Conservation (phyloP, 108 stramenopile genomes). For the Mediolabrus comicus region DNA sequence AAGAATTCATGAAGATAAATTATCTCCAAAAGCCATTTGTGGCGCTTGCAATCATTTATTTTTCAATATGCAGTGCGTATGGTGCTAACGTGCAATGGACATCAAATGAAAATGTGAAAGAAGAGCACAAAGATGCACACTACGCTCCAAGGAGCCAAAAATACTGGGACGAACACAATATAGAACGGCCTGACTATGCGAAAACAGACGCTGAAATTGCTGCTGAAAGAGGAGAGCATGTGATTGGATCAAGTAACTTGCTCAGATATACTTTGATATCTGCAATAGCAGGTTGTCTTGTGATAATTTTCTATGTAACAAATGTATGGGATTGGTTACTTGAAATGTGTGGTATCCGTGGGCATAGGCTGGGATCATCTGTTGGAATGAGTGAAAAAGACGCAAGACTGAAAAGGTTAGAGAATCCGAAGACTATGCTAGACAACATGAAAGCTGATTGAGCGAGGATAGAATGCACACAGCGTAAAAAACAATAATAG, state of each 20-base stretch:
- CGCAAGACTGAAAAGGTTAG: constrained; percentile 34
- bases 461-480: constrained; percentile 1
- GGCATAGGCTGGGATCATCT: constrained; percentile 26
- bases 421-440: constrained; percentile 25
- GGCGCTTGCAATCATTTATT: not conserved
- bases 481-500: too few relatives aligned
- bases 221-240: constrained; percentile 33
- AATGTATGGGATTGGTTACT: constrained; percentile 1
- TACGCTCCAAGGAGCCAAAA: constrained; percentile 61
- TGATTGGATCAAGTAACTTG: not conserved
- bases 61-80: not conserved
- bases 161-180: constrained; percentile 72
- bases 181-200: constrained; percentile 71
- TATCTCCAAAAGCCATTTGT: too few relatives aligned
- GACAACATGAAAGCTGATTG: constrained; percentile 35
- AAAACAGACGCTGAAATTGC: constrained; percentile 69
- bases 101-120: constrained; percentile 32
- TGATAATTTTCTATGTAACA: too few relatives aligned
- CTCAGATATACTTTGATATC: not conserved
- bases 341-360: constrained; percentile 5
- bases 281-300: not conserved
- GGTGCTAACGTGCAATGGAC: constrained; percentile 39
- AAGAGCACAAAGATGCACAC: constrained; percentile 32
- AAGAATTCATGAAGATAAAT: too few relatives aligned
- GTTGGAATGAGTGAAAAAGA: constrained; percentile 22